Base-by-base conservation (phyloP, 306 rosid species). In the Clitoria ternatea region DNA sequence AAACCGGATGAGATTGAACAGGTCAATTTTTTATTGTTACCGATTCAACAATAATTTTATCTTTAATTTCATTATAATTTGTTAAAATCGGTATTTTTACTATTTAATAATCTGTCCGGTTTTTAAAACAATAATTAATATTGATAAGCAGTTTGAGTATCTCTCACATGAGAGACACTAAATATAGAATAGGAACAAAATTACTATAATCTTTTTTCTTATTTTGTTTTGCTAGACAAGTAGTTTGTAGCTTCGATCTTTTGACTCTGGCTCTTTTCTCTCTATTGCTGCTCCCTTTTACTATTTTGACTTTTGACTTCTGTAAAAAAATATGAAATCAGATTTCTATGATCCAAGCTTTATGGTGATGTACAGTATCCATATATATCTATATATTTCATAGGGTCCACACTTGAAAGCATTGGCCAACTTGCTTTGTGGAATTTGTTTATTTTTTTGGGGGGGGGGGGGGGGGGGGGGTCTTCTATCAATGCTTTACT, bases 171-270 rank as follows among this genome's bases (percentile, higher is more conserved):
- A 64, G 86, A 67, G 66, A 65, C 68, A 49, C 76, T n/a, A n/a
- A 61, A 36, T 61, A 76, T 69, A 68, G 54, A 56, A 56, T 56
- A 29, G 67, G 66, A 33, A 61, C 60, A 69, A 49, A 78, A 35
- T 66, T 56, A 75, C 69, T 57, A 24, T 69, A 49, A 59, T 76
- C 66, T 75, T 71, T 62, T 70, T 75, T 71, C 42, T 32, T 6
- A n/a, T n/a, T n/a, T n/a, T n/a, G n/a, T n/a, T n/a, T n/a, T n/a
- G n/a, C 22, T 74, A 81, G 81, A 52, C 72, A 73, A 33, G 84
- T 77, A 83, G 66, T 66, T 72, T 85, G 82, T 82, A 83, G 76
- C 80, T 76, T 82, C 81, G 69, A 52, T 75, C 60, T 82, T 82
- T 70, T 81, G 36, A 40, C 78, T 70, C 19, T 66, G 57, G 29